Percentiles rank a stretch among this genome's conserved stretches.
These are phyloP conservation scores for Wickerhamiella siamensis DNA, from an alignment of 805 yeast genomes.

Conservation along the genomic window DNA sequence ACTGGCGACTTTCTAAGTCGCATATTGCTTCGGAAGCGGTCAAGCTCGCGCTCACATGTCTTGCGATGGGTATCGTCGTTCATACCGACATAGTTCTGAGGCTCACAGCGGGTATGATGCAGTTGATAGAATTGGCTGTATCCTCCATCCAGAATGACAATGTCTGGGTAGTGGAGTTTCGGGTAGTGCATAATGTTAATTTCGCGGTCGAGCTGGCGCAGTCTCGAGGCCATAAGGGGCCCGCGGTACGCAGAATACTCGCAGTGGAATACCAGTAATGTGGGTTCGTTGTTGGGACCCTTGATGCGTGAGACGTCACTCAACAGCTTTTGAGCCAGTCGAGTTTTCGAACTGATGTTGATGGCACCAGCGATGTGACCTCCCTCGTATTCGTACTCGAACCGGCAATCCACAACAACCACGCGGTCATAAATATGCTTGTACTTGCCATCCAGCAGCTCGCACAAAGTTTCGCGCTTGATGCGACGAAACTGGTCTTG, in stretches of 20 bases:
- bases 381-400: conserved; percentile 81
- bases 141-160: conserved; percentile 81
- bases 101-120: conserved; percentile 47
- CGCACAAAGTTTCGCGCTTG: conserved; percentile 40
- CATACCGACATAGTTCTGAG: conserved; percentile 79
- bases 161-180: conserved; percentile 69
- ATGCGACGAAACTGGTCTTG: conserved; percentile 62
- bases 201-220: conserved; percentile 70
- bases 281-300: conserved; percentile 20
- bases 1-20: conserved; percentile 15
- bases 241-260: conserved; percentile 89
- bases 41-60: conserved; percentile 40
- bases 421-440: conserved; percentile 39
- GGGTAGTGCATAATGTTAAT: conserved; percentile 68
- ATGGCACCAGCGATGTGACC: conserved; percentile 83
- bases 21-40: conserved; percentile 35
- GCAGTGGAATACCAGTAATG: conserved; percentile 75
- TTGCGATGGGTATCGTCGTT: conserved; percentile 37
- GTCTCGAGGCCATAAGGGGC: conserved; percentile 81
- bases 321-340: conserved; percentile 45
- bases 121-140: conserved; percentile 61
- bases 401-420: conserved; percentile 72
- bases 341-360: conserved; percentile 58
- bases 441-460: conserved; percentile 43
- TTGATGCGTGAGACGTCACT: conserved; percentile 19